Evolutionary conservation across 2,329 filamentous ascomycete species (phyloP).

Genomic region (Fusarium newnesense): DNA sequence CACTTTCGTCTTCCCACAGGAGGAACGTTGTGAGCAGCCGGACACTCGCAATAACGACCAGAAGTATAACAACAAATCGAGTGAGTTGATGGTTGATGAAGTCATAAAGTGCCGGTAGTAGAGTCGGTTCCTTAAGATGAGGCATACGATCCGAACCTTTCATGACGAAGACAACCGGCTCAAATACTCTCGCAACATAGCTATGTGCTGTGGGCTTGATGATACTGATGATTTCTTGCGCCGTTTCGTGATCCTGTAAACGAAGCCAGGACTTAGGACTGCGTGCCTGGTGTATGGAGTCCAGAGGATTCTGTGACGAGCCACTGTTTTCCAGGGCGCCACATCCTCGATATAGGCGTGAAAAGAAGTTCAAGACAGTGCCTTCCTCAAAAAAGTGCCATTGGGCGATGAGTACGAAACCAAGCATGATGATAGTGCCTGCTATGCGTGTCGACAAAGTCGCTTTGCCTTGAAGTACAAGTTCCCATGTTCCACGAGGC

Average conservation of each 20-base stretch:
- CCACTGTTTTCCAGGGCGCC: conserved; percentile 36
- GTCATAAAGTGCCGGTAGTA: conserved; percentile 65
- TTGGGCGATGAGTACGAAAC: conserved; percentile 78
- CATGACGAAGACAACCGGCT: conserved; percentile 78
- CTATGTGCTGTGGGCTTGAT: conserved; percentile 77
- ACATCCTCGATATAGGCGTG: conserved; percentile 38
- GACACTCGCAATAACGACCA: conserved; percentile 72
- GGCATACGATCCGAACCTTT: conserved; percentile 74
- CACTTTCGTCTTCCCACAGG: conserved; percentile 70
- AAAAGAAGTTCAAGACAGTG: conserved; percentile 50
- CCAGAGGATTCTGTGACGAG: conserved; percentile 52
- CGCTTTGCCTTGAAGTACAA: conserved; percentile 70
- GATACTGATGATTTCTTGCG: conserved; percentile 78
- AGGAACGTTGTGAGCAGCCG: conserved; percentile 79
- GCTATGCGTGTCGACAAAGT: conserved; percentile 79
- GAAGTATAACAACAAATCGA: conserved; percentile 70
- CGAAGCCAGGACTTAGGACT: conserved; percentile 81
- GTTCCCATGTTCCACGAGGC: conserved; percentile 61
- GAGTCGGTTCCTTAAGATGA: conserved; percentile 51
- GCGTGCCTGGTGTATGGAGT: conserved; percentile 77
- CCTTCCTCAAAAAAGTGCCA: conserved; percentile 79
- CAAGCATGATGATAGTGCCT: conserved; percentile 77
- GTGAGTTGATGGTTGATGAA: conserved; percentile 69
- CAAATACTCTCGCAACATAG: conserved; percentile 78
- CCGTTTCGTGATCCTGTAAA: conserved; percentile 82